Percentiles rank a stretch among this genome's conserved stretches.
Conservation (phyloP, 225 moss, liverwort and hornwort genomes). For the Pleurozium schreberi region DNA sequence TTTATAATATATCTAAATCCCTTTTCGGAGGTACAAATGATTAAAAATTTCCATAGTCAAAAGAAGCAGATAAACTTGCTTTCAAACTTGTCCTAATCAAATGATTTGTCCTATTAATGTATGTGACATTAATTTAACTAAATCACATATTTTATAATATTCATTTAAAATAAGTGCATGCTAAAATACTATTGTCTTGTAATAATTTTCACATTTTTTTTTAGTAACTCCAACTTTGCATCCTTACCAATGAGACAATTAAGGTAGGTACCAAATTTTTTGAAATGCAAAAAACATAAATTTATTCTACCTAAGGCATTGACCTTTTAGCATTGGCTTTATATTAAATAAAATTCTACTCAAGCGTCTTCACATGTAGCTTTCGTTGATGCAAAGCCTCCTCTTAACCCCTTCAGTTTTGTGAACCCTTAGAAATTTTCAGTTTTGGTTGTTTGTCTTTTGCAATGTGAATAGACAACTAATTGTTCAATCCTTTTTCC, state of each 20-base stretch:
- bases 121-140: not conserved
- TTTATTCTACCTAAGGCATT: rapidly evolving
- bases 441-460: too few species aligned
- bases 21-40: not conserved
- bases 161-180: not conserved
- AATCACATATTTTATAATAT: not conserved
- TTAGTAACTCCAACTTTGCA: not conserved
- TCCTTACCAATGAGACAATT: not conserved
- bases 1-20: not conserved
- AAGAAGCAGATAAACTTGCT: not conserved
- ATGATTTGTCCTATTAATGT: not conserved
- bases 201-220: not conserved
- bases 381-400: too few species aligned
- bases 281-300: not conserved
- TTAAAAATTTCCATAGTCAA: rapidly evolving
- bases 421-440: too few species aligned
- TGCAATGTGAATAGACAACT: too few species aligned
- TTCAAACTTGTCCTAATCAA: not conserved
- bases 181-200: not conserved
- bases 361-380: too few species aligned
- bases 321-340: rapidly evolving
- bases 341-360: too few species aligned
- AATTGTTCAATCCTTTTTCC: too few species aligned
- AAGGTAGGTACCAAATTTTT: not conserved
- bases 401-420: too few species aligned